A percentile compares a stretch with the other conserved stretches of the same genome.
Conservation (phyloP, 192 early-diverging fungal genomes). For the Coemansia sp. region DNA sequence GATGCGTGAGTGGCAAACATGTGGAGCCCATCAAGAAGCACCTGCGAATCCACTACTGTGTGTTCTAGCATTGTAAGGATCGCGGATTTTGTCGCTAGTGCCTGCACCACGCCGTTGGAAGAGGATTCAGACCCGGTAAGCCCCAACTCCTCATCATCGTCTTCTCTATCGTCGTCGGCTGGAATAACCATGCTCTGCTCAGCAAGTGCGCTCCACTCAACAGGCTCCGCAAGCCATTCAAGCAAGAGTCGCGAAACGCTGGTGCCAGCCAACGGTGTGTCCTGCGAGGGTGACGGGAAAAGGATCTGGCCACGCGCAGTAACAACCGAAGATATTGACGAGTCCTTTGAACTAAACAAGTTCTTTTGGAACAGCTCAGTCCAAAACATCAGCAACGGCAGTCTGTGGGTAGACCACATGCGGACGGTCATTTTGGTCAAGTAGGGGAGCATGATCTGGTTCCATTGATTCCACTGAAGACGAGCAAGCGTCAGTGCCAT, state of each 20-base stretch:
- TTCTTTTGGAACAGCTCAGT: constrained; percentile 28
- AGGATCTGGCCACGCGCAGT: constrained; percentile 41
- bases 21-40: constrained; percentile 19
- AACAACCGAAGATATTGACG: constrained; percentile 25
- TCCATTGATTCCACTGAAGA: constrained; percentile 73
- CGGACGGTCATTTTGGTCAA: constrained; percentile 50
- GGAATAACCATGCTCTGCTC: constrained; percentile 28
- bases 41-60: constrained; percentile 19
- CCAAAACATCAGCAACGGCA: constrained; percentile 36
- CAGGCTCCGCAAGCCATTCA: constrained; percentile 30
- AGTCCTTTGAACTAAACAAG: constrained; percentile 10
- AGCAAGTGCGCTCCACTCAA: constrained; percentile 22
- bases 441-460: constrained; percentile 72
- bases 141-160: too few species aligned
- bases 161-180: neutral
- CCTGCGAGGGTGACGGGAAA: constrained; percentile 20
- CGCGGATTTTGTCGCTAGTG: constrained; percentile 28
- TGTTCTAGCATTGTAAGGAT: constrained; percentile 26
- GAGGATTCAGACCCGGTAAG: neutral
- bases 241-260: constrained; percentile 26
- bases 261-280: neutral
- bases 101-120: neutral
- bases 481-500: constrained; percentile 71
- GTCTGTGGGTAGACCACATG: constrained; percentile 20
- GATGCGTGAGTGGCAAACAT: constrained; percentile 18